Evolutionary conservation across 1,284 basidiomycete genomes (phyloP), one percentile per base, ranked within the genome.

Genomic region (Moesziomyces sp.): DNA sequence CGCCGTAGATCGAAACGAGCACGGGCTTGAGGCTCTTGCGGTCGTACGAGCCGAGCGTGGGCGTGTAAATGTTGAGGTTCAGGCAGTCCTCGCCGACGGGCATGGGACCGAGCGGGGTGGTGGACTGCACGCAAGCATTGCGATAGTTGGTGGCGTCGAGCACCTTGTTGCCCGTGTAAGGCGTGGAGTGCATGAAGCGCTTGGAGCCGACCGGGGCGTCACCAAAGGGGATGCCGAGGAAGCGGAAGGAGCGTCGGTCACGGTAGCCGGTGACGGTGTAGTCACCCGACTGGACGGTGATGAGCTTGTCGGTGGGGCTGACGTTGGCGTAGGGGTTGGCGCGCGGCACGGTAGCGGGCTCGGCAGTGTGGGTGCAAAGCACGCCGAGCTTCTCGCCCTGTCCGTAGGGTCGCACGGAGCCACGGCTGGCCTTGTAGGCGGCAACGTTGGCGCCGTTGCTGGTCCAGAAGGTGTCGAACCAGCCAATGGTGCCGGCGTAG

Each of bases 51-150:
- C 61, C 58, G 44, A 85, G 76, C 76, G 78, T 79, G 4, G 89
- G 88, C 34, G 85, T 87, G 54, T 88, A 84, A 6, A 91, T 86
- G 75, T 90, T 90, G 70, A 90, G 76, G 1, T 86, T 87, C 42
- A 90, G 82, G 77, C 89, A 89, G 87, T 80, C 82, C 48, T 86
- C 83, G 6, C 71, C 62, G 6, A 72, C 10, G 1, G 69, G 69
- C 64, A 45, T 46, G 34, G 59, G 65, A 2, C 60, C 69, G 0
- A 50, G 21, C 7, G 51, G 58, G 1, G 24, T 50, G 16, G 50
- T 50, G 14, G 60, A n/a, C 44, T 74, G 71, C 6, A 61, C 38
- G 44, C 71, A 74, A 7, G 66, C 60, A 18, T 62, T 62, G 40
- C 71, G 51, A 46, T 65, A 74, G 45, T 7, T 50, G 51, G 66